Evolutionary conservation across 148 eudicot species (phyloP).

Genomic region (Fallopia convolvulus): DNA sequence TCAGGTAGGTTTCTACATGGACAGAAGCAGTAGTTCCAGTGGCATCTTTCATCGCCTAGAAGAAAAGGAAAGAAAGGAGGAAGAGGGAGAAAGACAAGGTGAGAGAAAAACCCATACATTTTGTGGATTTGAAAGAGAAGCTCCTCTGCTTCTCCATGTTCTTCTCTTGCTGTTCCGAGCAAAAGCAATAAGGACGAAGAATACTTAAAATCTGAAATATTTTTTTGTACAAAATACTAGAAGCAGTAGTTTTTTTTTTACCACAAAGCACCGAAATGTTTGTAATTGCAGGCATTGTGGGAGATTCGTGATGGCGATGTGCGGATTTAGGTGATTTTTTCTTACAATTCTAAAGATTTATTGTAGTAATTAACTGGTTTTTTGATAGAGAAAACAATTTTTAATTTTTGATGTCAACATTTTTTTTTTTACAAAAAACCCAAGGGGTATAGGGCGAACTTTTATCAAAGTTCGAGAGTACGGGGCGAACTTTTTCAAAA

Average conservation of each 20-base stretch:
- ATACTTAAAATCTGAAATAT: too few species aligned
- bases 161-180: not conserved
- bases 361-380: too few species aligned
- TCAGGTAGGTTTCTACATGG: constrained; percentile 29
- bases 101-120: constrained; percentile 40
- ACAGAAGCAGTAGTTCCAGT: constrained; percentile 21
- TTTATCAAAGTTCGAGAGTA: too few species aligned
- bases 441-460: too few species aligned
- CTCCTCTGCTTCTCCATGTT: constrained; percentile 64
- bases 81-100: constrained; percentile 46
- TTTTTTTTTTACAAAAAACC: too few species aligned
- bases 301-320: not conserved
- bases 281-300: not conserved
- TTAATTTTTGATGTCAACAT: not conserved
- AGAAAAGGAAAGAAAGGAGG: constrained; percentile 40
- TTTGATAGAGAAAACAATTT: not conserved
- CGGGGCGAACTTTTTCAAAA: too few species aligned
- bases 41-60: constrained; percentile 29
- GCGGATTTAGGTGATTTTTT: too few species aligned
- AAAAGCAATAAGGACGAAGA: too few species aligned
- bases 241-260: too few species aligned
- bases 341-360: not conserved
- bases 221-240: too few species aligned
- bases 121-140: constrained; percentile 48
- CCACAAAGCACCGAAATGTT: not conserved